Evolutionary conservation across 345 rosid species (phyloP).

Genomic region (Excoecaria cochinchinensis): DNA sequence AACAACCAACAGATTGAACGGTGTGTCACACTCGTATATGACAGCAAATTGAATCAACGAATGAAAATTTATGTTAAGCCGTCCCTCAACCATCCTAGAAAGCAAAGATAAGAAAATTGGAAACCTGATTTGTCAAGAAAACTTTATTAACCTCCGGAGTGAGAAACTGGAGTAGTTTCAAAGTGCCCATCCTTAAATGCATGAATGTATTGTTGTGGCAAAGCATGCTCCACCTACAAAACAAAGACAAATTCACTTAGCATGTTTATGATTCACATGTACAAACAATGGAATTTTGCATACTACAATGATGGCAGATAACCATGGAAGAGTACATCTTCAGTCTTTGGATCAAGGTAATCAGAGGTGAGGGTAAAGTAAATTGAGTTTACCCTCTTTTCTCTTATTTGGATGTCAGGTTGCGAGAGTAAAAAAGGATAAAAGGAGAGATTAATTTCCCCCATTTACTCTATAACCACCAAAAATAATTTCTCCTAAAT

Average conservation of each 20-base stretch:
- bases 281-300: neutral
- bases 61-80: constrained; percentile 15
- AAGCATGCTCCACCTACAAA: constrained; percentile 76
- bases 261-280: neutral
- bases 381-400: no score
- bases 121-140: constrained; percentile 21
- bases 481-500: no score
- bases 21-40: constrained; percentile 15
- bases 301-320: neutral
- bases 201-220: constrained; percentile 86
- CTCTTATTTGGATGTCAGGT: no score
- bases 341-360: no score
- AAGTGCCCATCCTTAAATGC: constrained; percentile 63
- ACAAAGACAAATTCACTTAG: neutral
- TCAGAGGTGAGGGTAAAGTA: no score
- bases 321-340: neutral
- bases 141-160: constrained; percentile 74
- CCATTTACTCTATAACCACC: no score
- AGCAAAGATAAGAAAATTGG: constrained; percentile 10
- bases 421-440: no score
- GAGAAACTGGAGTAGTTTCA: constrained; percentile 85
- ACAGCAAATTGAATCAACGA: constrained; percentile 19
- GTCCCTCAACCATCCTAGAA: constrained; percentile 20
- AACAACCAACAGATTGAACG: neutral
- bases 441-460: no score